A percentile compares a stretch with the other conserved stretches of the same genome.
These are phyloP conservation scores for Pyricularia sp. DNA, from an alignment of 2,329 filamentous ascomycete species.

Conservation along the genomic window DNA sequence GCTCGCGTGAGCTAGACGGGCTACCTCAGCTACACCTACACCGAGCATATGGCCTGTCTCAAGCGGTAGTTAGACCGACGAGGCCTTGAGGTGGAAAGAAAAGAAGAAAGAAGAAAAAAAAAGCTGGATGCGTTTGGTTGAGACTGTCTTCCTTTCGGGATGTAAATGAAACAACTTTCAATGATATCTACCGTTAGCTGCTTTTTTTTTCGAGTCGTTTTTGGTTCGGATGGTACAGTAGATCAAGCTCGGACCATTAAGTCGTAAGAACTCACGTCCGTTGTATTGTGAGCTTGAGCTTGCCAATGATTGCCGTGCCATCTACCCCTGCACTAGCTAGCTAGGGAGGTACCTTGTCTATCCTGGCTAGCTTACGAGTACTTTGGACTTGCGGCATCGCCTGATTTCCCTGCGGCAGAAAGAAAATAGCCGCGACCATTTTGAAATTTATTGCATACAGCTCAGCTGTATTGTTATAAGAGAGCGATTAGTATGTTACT, in stretches of 20 bases:
- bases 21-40: no score
- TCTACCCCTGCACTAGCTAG: neutral
- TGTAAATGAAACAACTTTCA: neutral
- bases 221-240: neutral
- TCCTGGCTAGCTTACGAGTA: neutral
- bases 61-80: neutral
- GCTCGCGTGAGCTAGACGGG: no score
- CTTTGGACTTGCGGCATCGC: neutral
- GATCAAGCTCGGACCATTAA: neutral
- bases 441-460: neutral
- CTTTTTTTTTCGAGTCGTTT: neutral
- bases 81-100: neutral
- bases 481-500: neutral
- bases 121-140: neutral
- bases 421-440: neutral
- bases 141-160: neutral
- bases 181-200: neutral
- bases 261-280: neutral
- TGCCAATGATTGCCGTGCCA: neutral
- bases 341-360: neutral
- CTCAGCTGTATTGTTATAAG: neutral
- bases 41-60: neutral
- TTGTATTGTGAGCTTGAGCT: neutral
- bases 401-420: neutral
- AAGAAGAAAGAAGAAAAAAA: neutral